phyloP scores from a whole-genome alignment of 768 basidiomycete genomes.

The Kwoniella sp. region DNA sequence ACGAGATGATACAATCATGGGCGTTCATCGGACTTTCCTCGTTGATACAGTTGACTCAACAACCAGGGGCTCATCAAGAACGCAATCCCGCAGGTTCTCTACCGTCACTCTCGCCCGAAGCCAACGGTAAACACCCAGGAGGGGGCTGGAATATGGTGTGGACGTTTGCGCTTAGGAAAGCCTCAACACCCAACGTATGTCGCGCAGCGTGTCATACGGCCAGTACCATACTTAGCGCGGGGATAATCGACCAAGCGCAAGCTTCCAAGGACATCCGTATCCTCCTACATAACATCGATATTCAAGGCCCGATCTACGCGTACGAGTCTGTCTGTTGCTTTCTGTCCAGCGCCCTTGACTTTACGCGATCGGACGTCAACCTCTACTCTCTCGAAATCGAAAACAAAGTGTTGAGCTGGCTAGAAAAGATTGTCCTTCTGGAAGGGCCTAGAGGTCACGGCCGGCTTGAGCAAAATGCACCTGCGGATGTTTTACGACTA shows the following conservation, averaged over 20 bases:
- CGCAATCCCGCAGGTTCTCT: background rate
- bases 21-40: conserved; percentile 73
- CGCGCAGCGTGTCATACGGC: conserved; percentile 75
- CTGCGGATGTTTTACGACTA: conserved; percentile 61
- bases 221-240: conserved; percentile 55
- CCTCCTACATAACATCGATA: conserved; percentile 73
- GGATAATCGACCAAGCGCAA: conserved; percentile 55
- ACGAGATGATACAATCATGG: conserved; percentile 72
- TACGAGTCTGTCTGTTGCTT: conserved; percentile 87
- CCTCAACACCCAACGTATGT: conserved; percentile 64
- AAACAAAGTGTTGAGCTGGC: conserved; percentile 78
- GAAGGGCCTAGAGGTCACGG: conserved; percentile 52
- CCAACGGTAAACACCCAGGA: too few relatives aligned
- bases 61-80: background rate
- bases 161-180: conserved; percentile 73
- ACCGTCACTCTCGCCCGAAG: conserved; percentile 3
- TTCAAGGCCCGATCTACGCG: conserved; percentile 83
- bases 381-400: conserved; percentile 80
- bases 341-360: conserved; percentile 62
- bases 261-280: conserved; percentile 70
- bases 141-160: conserved; percentile 63
- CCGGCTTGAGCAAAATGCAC: conserved; percentile 57
- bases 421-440: conserved; percentile 66
- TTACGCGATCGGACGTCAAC: conserved; percentile 74
- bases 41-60: background rate